A percentile compares a stretch with the other conserved stretches of the same genome.
phyloP scores from a whole-genome alignment of 495 filamentous ascomycete genomes.

The Xylaria acuta region DNA sequence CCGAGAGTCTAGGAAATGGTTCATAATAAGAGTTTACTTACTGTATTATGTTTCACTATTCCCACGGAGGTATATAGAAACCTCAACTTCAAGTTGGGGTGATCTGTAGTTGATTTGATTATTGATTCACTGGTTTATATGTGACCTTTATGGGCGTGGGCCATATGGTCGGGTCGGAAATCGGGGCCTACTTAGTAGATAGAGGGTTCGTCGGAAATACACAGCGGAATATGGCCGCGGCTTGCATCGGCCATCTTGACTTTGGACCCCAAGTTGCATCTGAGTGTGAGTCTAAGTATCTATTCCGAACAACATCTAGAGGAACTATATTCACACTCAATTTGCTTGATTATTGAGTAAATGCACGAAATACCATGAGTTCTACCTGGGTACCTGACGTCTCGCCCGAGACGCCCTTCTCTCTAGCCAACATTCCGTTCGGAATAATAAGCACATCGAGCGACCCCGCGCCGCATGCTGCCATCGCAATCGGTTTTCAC shows the following conservation, averaged over 20 bases:
- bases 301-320: not conserved
- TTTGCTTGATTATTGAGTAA: not conserved
- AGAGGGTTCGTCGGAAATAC: not conserved
- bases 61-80: no score
- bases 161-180: no score
- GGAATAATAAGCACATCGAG: slow-evolving; percentile 76
- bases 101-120: no score
- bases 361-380: slow-evolving; percentile 28
- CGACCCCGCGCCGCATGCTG: slow-evolving; percentile 64
- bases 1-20: no score
- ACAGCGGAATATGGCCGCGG: slow-evolving; percentile 13
- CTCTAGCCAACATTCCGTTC: slow-evolving; percentile 89
- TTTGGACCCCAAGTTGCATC: not conserved
- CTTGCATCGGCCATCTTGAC: slow-evolving; percentile 9
- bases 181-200: no score
- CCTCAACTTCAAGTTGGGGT: no score
- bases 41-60: no score
- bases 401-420: slow-evolving; percentile 63
- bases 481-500: slow-evolving; percentile 79
- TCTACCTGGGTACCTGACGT: slow-evolving; percentile 49
- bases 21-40: no score
- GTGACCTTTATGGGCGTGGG: no score
- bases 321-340: not conserved
- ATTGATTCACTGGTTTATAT: no score
- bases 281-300: not conserved